phyloP scores from a whole-genome alignment of 495 filamentous ascomycete genomes.

The Penicillium psychrofluorescens region DNA sequence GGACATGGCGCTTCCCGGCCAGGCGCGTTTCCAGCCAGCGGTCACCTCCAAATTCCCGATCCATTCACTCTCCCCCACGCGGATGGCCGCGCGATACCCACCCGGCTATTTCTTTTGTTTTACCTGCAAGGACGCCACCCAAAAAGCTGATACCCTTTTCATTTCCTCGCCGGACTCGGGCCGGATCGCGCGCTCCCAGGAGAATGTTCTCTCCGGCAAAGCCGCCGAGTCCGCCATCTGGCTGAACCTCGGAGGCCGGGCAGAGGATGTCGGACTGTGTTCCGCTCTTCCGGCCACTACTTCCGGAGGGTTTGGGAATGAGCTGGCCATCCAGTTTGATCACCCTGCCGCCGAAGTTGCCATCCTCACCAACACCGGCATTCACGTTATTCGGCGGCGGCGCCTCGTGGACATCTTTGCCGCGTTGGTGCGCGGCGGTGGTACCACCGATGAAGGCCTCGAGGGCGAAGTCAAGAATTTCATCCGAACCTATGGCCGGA shows the following conservation, averaged over 20 bases:
- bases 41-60: conserved; percentile 24
- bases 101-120: conserved; percentile 91
- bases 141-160: conserved; percentile 62
- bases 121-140: conserved; percentile 45
- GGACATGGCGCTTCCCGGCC: conserved; percentile 9
- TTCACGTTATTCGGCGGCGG: conserved; percentile 75
- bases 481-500: conserved; percentile 71
- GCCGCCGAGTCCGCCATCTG: conserved; percentile 66
- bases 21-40: conserved; percentile 15
- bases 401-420: conserved; percentile 92
- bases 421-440: conserved; percentile 60
- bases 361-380: conserved; percentile 80
- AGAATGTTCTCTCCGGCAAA: conserved; percentile 44
- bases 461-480: conserved; percentile 77
- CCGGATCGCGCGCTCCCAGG: conserved; percentile 53
- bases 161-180: conserved; percentile 82
- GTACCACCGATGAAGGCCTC: conserved; percentile 68
- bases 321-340: conserved; percentile 90
- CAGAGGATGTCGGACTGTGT: conserved; percentile 70
- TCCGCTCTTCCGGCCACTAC: conserved; percentile 65
- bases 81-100: conserved; percentile 59
- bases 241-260: conserved; percentile 60
- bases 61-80: conserved; percentile 44
- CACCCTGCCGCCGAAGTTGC: conserved; percentile 72
- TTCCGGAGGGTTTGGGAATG: conserved; percentile 86